A percentile compares a stretch with the other conserved stretches of the same genome.
Evolutionary conservation across 2,329 filamentous ascomycete species (phyloP).

Genomic region (Nemania sp.): DNA sequence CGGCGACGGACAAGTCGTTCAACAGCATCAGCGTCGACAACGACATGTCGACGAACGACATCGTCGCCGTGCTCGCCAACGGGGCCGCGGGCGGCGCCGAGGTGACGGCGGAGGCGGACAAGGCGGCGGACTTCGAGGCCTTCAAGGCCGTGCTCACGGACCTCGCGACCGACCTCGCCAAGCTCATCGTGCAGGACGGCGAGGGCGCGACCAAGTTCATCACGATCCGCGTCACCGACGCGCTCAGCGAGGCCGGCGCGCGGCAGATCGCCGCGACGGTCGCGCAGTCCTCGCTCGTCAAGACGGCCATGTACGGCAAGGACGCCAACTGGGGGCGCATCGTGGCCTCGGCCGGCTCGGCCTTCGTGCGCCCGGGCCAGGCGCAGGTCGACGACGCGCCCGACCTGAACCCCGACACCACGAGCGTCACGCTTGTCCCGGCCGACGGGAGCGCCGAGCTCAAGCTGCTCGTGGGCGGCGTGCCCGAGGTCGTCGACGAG

Average conservation of each 20-base stretch:
- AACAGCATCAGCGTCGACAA: slow-evolving; percentile 97
- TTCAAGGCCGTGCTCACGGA: slow-evolving; percentile 73
- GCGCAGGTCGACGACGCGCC: slow-evolving; percentile 60
- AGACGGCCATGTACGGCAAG: slow-evolving; percentile 94
- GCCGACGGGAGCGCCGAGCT: slow-evolving; percentile 76
- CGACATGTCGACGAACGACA: slow-evolving; percentile 97
- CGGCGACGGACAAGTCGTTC: slow-evolving; percentile 83
- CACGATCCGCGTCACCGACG: slow-evolving; percentile 81
- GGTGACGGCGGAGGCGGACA: slow-evolving; percentile 58
- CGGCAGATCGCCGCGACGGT: slow-evolving; percentile 85
- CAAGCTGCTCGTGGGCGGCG: slow-evolving; percentile 76
- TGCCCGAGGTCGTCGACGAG: slow-evolving; percentile 81
- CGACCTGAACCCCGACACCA: slow-evolving; percentile 67
- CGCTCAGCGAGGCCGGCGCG: slow-evolving; percentile 70
- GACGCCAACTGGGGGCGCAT: slow-evolving; percentile 99
- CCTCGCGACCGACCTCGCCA: slow-evolving; percentile 83
- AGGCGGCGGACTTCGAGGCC: slow-evolving; percentile 66
- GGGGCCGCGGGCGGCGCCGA: slow-evolving; percentile 79
- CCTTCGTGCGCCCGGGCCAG: slow-evolving; percentile 62
- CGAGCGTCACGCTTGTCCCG: slow-evolving; percentile 79
- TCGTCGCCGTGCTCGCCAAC: slow-evolving; percentile 91
- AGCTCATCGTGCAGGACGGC: slow-evolving; percentile 92
- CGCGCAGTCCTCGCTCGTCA: slow-evolving; percentile 89
- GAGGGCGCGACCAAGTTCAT: slow-evolving; percentile 99
- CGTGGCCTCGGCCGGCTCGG: slow-evolving; percentile 82